Base-by-base conservation (phyloP, 1,139 yeast species). In the Diutina siamensis region DNA sequence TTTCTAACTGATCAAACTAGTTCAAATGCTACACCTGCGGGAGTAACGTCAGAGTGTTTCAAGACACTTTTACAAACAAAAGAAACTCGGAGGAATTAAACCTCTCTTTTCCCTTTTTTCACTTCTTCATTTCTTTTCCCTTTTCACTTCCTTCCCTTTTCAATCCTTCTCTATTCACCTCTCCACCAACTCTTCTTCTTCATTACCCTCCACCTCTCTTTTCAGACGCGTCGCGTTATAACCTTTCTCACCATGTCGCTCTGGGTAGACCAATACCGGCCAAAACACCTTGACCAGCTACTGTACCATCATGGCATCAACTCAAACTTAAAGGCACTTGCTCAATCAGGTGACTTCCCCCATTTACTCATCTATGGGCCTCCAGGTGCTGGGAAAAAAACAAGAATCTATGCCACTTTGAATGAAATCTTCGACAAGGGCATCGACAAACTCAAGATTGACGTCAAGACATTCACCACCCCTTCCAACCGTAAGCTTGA, bases 191-290 rank as follows among this genome's bases (percentile, higher is more conserved):
- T 10, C 28, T 7, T 25, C 28, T 7, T 10, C 10, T 25, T 5
- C 28, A 25, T 10, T 25, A 5, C 10, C 28, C 34, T 13, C 12
- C 34, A 31, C 15, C 17, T 8, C 27, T 12, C n/a, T 35, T 21
- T 21, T 35, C 27, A 13, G 28, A 35, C 40, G 40, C 40, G 40
- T 10, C 28, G 22, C 38, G 38, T 19, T 5, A 7, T 18, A n/a
- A 19, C 22, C 28, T 10, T 25, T 35, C 38, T 18, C 22, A 17
- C 36, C 46, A 87, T 88, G 97, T 83, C 96, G 17, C 73, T 92
- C 60, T 92, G 98, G 98, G 96, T 94, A 19, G 97, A 92, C 61
- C 87, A 88, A 54, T 82, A 88, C 62, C 76, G 97, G 54, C 98
- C 98, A 8, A 76, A 70, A 53, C 69, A 71, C 1, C 66, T 94